Base-by-base conservation (phyloP, 768 basidiomycete genomes). In the Suillus paluster region DNA sequence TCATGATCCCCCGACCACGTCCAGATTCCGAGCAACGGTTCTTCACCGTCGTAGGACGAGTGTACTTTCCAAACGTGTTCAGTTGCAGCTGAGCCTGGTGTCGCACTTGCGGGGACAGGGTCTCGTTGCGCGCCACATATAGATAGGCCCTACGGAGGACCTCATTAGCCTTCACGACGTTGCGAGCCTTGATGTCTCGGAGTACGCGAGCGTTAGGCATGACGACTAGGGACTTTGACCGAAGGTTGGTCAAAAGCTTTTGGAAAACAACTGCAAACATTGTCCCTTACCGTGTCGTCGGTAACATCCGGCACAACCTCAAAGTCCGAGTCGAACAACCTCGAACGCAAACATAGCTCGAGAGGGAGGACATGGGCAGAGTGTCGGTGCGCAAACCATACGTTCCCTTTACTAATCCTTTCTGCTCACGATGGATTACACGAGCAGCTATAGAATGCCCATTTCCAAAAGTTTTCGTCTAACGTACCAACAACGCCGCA, bases 81-180 rank as follows among this genome's bases (percentile, higher is more conserved):
- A 97, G 81, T 71, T 97, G 95, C 63, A 99, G 79, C 75, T 97
- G 95, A 17, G 97, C 97, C 67, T 95, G 92, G 74, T 95, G 92
- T 60, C 97, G 91, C 52, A 98, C 85, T 71, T 92, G 89, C 3
- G 93, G 82, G 17, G 95, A 89, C n/a, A 98, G 78, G 2, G 89
- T 86, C 72, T 92, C 88, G 78, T 99, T 98, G 63, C 97, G 86
- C 25, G 96, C 95, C 67, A 98, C 91, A 76, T 88, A 95, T 55
- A 98, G 87, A 75, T 97, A 96, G 0, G 97, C 96, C 49, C 94
- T 83, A 21, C 96, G 88, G 33, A 88, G 80, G 52, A 97, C 81
- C 74, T 99, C 97, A 72, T 89, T 88, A 49, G 84, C 84, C 62
- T 80, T 78, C 62, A 94, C 90, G 62, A 87, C 86, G 21, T 83